These are phyloP conservation scores for Echinosophora koreensis DNA, from an alignment of 306 rosid genomes.

Conservation along the genomic window DNA sequence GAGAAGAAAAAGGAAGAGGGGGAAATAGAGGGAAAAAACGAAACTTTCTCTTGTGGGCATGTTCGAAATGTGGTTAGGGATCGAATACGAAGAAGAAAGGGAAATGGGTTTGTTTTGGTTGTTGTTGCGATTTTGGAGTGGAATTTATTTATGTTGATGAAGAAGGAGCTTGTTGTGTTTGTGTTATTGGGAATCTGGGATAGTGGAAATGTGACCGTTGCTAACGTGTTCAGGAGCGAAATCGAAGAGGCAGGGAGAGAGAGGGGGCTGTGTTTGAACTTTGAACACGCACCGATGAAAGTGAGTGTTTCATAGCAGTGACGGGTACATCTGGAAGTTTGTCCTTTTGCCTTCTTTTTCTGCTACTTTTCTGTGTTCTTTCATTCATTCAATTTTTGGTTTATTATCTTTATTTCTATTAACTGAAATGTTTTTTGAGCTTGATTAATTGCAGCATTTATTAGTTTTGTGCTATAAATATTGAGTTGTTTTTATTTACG, in stretches of 20 bases:
- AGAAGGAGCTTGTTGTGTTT: neutral
- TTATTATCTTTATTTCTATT: no score
- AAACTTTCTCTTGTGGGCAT: slow-evolving; percentile 47
- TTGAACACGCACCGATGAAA: neutral
- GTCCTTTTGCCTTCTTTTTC: slow-evolving; percentile 20
- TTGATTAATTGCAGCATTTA: neutral
- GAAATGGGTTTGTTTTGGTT: slow-evolving; percentile 45
- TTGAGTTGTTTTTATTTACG: no score
- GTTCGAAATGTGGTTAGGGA: neutral
- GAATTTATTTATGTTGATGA: neutral
- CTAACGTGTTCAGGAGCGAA: slow-evolving; percentile 29
- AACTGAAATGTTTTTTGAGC: neutral
- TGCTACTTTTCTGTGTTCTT: neutral
- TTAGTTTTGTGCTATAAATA: neutral
- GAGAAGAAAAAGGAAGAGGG: neutral
- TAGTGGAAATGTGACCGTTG: slow-evolving; percentile 65
- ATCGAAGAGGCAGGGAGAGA: slow-evolving; percentile 29
- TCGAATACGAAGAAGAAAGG: neutral
- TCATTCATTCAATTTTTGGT: no score
- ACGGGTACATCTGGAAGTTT: slow-evolving; percentile 30
- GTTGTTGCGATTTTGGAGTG: neutral
- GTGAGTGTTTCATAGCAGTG: neutral
- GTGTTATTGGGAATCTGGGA: slow-evolving; percentile 9
- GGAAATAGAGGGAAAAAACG: slow-evolving; percentile 17
- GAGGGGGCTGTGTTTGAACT: slow-evolving; percentile 1